Evolutionary conservation across 2,329 filamentous ascomycete genomes (phyloP).

Genomic region (Emmonsia crescens): DNA sequence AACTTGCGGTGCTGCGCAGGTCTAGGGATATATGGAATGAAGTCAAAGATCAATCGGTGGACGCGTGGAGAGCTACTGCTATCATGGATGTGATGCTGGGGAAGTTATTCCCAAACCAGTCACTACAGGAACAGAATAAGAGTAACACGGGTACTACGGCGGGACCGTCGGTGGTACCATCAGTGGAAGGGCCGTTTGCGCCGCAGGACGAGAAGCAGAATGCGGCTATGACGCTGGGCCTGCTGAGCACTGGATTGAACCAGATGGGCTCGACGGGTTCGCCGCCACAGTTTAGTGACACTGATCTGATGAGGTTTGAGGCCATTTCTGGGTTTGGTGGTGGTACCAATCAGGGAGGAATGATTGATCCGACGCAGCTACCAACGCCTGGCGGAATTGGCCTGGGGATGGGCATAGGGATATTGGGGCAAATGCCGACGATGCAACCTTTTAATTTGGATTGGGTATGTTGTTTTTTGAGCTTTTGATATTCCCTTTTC

Average conservation of each 20-base stretch:
- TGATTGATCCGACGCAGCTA: conserved; percentile 21
- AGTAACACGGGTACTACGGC: conserved; percentile 15
- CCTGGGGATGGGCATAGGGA: conserved; percentile 35
- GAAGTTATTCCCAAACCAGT: conserved; percentile 44
- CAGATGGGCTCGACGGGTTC: conserved; percentile 30
- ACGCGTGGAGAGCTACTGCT: conserved; percentile 76
- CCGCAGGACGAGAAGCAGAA: conserved; percentile 49
- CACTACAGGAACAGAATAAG: conserved; percentile 10
- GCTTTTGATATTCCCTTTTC: conserved; percentile 1
- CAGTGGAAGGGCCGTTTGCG: conserved; percentile 20
- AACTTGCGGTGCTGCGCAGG: conserved; percentile 63
- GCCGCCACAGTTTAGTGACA: conserved; percentile 20
- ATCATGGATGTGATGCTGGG: conserved; percentile 75
- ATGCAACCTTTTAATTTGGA: conserved; percentile 46
- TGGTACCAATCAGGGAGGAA: conserved; percentile 9
- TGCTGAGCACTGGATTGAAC: conserved; percentile 54
- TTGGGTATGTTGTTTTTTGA: conserved; percentile 42
- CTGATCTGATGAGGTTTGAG: conserved; percentile 19
- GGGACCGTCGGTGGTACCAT: not conserved
- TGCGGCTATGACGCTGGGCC: conserved; percentile 59
- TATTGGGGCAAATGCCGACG: conserved; percentile 47
- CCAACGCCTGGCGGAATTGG: conserved; percentile 35
- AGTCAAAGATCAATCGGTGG: conserved; percentile 66
- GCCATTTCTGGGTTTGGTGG: not conserved
- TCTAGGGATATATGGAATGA: conserved; percentile 72